Conservation (phyloP, 306 rosid genomes). For the Coriaria nepalensis region DNA sequence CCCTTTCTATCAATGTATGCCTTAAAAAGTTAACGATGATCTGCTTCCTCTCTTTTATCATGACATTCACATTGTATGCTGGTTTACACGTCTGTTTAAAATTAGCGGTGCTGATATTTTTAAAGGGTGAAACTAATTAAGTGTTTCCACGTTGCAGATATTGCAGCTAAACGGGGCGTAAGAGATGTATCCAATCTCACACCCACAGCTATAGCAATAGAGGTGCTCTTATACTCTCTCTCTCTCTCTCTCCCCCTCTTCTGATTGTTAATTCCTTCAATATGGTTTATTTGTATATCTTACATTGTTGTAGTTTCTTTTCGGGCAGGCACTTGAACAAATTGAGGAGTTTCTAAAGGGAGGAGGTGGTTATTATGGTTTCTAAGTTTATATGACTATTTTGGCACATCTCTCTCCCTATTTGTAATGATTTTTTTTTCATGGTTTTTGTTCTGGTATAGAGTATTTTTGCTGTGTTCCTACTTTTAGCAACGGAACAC, state of each 20-base stretch:
- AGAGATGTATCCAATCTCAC: constrained; percentile 54
- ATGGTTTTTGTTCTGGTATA: no score
- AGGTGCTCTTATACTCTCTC: constrained; percentile 38
- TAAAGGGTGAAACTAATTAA: neutral
- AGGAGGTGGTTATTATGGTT: constrained; percentile 24
- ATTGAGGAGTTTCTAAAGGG: constrained; percentile 42
- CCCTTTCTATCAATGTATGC: no score
- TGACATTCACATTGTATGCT: no score
- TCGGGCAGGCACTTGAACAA: constrained; percentile 64
- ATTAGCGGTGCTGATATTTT: no score
- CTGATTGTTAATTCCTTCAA: neutral
- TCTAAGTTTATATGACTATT: constrained; percentile 9
- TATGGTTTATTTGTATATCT: constrained; percentile 4
- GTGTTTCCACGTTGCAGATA: constrained; percentile 31
- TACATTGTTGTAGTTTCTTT: constrained; percentile 8
- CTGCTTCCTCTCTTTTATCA: no score
- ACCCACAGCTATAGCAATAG: constrained; percentile 67
- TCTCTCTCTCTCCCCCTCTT: constrained; percentile 12
- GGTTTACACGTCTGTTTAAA: no score
- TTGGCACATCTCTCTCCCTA: no score
- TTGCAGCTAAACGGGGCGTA: constrained; percentile 55
- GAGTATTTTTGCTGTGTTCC: no score
- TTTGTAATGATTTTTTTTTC: no score
- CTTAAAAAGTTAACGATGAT: no score
- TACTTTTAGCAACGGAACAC: no score